phyloP scores from a whole-genome alignment of 306 rosid genomes.

The Carpinus viminea region DNA sequence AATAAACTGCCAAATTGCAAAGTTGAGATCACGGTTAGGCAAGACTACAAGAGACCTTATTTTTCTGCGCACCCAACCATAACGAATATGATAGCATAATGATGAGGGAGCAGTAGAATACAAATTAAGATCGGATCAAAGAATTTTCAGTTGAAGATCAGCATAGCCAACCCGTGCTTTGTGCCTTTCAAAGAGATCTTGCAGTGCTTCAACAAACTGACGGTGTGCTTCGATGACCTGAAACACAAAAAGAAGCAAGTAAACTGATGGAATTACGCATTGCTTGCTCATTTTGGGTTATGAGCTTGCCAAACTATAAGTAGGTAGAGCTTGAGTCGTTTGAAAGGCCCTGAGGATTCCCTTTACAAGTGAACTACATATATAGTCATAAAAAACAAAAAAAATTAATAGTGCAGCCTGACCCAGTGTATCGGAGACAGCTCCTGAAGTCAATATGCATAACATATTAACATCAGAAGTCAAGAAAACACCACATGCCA shows the following conservation, averaged over 20 bases:
- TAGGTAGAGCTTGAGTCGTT: neutral
- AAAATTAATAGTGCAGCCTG: neutral
- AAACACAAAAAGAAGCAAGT: slow-evolving; percentile 9
- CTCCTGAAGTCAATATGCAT: neutral
- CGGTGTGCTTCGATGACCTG: slow-evolving; percentile 64
- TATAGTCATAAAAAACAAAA: neutral
- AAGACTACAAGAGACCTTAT: neutral
- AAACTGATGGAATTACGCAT: neutral
- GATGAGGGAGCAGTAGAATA: neutral
- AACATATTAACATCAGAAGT: neutral
- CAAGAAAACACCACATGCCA: neutral
- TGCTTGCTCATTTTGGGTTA: neutral
- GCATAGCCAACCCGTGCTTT: slow-evolving; percentile 69
- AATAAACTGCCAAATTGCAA: neutral
- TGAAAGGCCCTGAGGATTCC: neutral
- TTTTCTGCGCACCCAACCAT: neutral
- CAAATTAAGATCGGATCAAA: slow-evolving; percentile 40
- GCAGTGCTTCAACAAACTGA: slow-evolving; percentile 68
- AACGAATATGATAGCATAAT: slow-evolving; percentile 18
- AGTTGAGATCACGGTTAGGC: neutral
- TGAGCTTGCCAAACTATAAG: neutral
- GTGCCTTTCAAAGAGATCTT: slow-evolving; percentile 79
- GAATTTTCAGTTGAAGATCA: slow-evolving; percentile 62
- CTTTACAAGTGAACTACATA: neutral
- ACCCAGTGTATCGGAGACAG: neutral